phyloP scores from a whole-genome alignment of 2,329 filamentous ascomycete species.

The Colletotrichum tropicale region DNA sequence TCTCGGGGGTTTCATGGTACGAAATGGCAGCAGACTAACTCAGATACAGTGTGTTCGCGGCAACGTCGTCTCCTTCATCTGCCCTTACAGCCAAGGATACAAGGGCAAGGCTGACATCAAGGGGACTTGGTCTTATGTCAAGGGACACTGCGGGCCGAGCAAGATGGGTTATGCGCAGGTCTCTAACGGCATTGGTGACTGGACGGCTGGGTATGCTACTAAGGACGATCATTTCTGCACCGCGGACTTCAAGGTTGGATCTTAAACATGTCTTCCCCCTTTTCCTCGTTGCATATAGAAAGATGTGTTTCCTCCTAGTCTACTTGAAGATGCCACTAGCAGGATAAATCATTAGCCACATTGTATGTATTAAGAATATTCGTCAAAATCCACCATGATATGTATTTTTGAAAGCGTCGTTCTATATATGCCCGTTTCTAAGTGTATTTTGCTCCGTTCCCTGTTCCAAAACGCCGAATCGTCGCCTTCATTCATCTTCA shows the following conservation, averaged over 20 bases:
- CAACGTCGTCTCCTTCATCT: neutral
- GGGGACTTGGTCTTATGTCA: neutral
- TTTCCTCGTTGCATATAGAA: neutral
- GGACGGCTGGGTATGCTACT: neutral
- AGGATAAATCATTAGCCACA: accelerated
- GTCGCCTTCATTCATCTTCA: neutral
- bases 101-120: neutral
- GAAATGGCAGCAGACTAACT: neutral
- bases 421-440: neutral
- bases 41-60: neutral
- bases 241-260: neutral
- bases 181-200: neutral
- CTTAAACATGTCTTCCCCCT: neutral
- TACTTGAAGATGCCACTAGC: neutral
- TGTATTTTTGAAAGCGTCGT: too few relatives aligned
- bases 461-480: neutral
- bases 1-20: accelerated
- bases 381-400: accelerated
- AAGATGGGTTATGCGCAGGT: neutral
- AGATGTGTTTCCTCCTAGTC: accelerated
- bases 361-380: neutral
- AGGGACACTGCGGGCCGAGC: neutral
- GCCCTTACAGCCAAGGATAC: neutral
- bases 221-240: neutral
- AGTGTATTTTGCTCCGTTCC: accelerated